Evolutionary conservation across 768 basidiomycete genomes (phyloP), one percentile per base, ranked within the genome.

Genomic region (Trametopsis cervina): DNA sequence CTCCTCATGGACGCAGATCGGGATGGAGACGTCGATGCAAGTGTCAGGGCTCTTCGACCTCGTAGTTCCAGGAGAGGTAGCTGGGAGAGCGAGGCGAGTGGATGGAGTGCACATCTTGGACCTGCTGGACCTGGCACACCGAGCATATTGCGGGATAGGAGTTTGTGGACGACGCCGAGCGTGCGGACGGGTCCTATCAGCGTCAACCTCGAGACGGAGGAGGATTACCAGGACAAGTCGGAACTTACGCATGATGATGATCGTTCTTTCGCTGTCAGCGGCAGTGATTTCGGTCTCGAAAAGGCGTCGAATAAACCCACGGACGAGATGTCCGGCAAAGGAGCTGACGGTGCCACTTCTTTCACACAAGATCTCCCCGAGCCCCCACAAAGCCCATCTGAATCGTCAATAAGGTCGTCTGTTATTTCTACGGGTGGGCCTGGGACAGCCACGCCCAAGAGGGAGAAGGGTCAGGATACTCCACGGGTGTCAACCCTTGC

Each of bases 41-140:
- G 89, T 58, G 82, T 96, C 21, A 75, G 92, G 5, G 94, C 93
- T n/a, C 68, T 96, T 57, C 70, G 92, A 51, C 89, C 89, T 1
- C 71, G 92, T 49, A 89, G 88, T 65, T 89, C 88, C 7, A 74
- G 91, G 57, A 73, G 89, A 57, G 86, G 87, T 0, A 94, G 91
- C 58, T 94, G 92, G 88, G 94, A 89, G 57, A 93, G 91, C 57
- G 86, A 85, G 59, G 83, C 78, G 21, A 92, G 88, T 55, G 76
- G 85, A 37, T 94, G 90, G 90, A 91, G 89, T 61, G 89, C 91
- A 4, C 70, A 75, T 52, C 66, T 85, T 24, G 65, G 63, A 17
- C 66, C 71, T 6, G 74, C 73, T 20, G 57, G 38, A 22, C 73
- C 73, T 1, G 52, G 56, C 17, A 49, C 60, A 12, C 57, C 58